Conservation (phyloP, 768 basidiomycete species). For the Russula sp. region DNA sequence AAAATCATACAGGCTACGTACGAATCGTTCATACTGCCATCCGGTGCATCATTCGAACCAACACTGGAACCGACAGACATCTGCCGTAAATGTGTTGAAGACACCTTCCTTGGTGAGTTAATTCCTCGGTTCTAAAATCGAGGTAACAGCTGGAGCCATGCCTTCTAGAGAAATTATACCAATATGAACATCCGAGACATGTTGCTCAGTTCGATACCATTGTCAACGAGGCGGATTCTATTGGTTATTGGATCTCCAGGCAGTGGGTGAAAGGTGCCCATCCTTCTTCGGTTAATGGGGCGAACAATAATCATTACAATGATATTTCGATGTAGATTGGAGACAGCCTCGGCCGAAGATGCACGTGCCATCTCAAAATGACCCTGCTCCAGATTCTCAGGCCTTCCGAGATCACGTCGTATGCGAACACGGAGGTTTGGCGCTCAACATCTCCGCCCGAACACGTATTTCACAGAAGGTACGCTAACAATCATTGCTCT, state of each 20-base stretch:
- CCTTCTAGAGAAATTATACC: slow-evolving; percentile 57
- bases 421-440: slow-evolving; percentile 65
- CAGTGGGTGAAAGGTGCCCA: slow-evolving; percentile 64
- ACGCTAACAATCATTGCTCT: slow-evolving; percentile 11
- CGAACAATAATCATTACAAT: slow-evolving; percentile 6
- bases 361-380: slow-evolving; percentile 50
- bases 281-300: background rate
- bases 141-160: background rate
- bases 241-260: slow-evolving; percentile 69
- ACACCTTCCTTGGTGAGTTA: slow-evolving; percentile 48
- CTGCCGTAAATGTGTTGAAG: slow-evolving; percentile 53
- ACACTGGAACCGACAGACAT: slow-evolving; percentile 42
- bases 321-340: slow-evolving; percentile 51
- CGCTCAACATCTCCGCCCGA: slow-evolving; percentile 47
- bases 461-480: slow-evolving; percentile 58
- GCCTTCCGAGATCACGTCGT: slow-evolving; percentile 52
- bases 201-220: slow-evolving; percentile 53
- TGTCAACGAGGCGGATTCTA: slow-evolving; percentile 35
- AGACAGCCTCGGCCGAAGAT: slow-evolving; percentile 62
- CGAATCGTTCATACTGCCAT: slow-evolving; percentile 32
- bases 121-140: background rate
- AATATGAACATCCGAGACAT: slow-evolving; percentile 55
- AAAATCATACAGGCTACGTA: slow-evolving; percentile 35
- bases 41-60: slow-evolving; percentile 40
- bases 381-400: slow-evolving; percentile 59